phyloP scores from a whole-genome alignment of 1,284 basidiomycete species.

The Termitomyces sp. region DNA sequence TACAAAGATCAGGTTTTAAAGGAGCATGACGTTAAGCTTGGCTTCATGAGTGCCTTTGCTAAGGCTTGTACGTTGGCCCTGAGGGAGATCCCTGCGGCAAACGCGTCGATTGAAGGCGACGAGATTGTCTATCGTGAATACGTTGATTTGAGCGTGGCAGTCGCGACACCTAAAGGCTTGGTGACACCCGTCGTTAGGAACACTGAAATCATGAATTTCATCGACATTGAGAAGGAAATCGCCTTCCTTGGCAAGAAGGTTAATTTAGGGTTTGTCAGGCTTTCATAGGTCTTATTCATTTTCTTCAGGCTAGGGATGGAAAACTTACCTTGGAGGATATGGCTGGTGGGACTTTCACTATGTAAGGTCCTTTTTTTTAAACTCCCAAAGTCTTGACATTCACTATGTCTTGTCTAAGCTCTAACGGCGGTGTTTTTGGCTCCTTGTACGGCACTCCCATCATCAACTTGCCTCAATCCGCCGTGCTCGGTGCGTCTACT shows the following conservation, averaged over 20 bases:
- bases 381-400: constrained; percentile 2
- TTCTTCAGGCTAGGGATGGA: constrained; percentile 79
- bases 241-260: constrained; percentile 88
- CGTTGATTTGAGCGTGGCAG: constrained; percentile 92
- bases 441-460: constrained; percentile 96
- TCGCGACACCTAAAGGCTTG: constrained; percentile 95
- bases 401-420: constrained; percentile 43
- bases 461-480: constrained; percentile 95
- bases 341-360: constrained; percentile 97
- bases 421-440: constrained; percentile 98
- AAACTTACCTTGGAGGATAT: constrained; percentile 96
- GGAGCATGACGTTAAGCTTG: constrained; percentile 93
- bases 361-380: constrained; percentile 53
- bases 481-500: constrained; percentile 70
- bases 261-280: neutral
- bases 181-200: constrained; percentile 97
- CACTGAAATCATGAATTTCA: constrained; percentile 80
- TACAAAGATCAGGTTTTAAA: constrained; percentile 96
- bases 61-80: constrained; percentile 84
- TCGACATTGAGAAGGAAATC: constrained; percentile 94
- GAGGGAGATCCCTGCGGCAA: constrained; percentile 91
- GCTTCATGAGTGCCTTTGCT: constrained; percentile 98
- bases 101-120: constrained; percentile 93
- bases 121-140: constrained; percentile 96
- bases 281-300: neutral